Percentiles rank a stretch among this genome's conserved stretches.
Evolutionary conservation across 331 rosid genomes (phyloP).

Genomic region (Spiraea crenata): DNA sequence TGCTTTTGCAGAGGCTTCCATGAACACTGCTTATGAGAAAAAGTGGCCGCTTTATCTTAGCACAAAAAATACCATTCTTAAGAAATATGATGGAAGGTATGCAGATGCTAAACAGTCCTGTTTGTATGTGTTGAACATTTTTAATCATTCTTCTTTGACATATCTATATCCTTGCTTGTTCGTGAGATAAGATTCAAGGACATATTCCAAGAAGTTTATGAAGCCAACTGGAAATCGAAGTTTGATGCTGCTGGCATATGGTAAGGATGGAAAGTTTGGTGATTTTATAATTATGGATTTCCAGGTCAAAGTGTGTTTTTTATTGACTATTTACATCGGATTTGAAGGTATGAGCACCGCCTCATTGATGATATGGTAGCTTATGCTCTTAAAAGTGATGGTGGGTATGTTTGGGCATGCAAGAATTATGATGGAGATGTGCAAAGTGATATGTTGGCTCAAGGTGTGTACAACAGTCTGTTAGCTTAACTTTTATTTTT

Average conservation of each 20-base stretch:
- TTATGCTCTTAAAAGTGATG: slow-evolving; percentile 92
- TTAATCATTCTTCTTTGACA: not conserved
- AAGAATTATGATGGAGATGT: slow-evolving; percentile 98
- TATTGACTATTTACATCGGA: slow-evolving; percentile 22
- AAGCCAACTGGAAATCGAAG: slow-evolving; percentile 86
- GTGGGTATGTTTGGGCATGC: slow-evolving; percentile 99
- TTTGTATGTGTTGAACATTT: not conserved
- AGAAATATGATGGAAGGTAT: slow-evolving; percentile 99
- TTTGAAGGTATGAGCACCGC: slow-evolving; percentile 91
- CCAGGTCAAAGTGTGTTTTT: slow-evolving; percentile 1
- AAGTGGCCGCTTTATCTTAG: slow-evolving; percentile 99
- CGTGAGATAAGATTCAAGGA: slow-evolving; percentile 83
- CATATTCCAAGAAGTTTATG: slow-evolving; percentile 97
- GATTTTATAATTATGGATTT: not conserved
- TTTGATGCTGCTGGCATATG: slow-evolving; percentile 94
- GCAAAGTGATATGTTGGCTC: slow-evolving; percentile 97
- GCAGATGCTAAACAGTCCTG: slow-evolving; percentile 15
- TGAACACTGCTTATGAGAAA: slow-evolving; percentile 81
- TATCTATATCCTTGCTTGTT: not conserved
- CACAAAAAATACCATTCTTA: slow-evolving; percentile 94
- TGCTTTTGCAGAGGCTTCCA: slow-evolving; percentile 84
- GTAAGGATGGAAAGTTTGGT: slow-evolving; percentile 39
- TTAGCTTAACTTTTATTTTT: not conserved
- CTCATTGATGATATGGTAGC: slow-evolving; percentile 99
- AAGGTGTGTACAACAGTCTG: slow-evolving; percentile 53